Conservation (phyloP, 2,329 filamentous ascomycete genomes). For the Colletotrichum truncatum region DNA sequence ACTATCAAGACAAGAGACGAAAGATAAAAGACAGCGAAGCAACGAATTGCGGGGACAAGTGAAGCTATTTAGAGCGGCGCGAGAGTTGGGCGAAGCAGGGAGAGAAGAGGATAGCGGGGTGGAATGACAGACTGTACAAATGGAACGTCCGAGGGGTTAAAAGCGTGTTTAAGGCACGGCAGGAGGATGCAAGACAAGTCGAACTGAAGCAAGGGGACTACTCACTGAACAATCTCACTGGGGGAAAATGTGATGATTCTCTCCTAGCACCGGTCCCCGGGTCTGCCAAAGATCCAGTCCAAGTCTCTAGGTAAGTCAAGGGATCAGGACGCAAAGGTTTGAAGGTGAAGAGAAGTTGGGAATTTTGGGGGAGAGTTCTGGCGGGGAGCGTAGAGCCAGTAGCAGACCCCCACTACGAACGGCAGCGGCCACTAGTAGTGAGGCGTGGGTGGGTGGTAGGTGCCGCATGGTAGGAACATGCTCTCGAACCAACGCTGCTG, state of each 20-base stretch:
- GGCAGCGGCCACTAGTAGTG: slow-evolving; percentile 18
- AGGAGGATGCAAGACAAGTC: slow-evolving; percentile 2
- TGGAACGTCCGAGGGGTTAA: slow-evolving; percentile 26
- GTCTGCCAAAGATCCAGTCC: background rate
- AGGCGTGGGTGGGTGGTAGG: background rate
- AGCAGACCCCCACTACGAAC: slow-evolving; percentile 1
- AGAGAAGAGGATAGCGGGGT: background rate
- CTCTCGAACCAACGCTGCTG: slow-evolving; percentile 8
- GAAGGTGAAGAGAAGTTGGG: slow-evolving; percentile 1
- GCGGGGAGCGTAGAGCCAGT: slow-evolving; percentile 1
- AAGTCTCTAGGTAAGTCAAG: background rate
- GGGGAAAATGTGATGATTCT: background rate
- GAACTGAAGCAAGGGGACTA: slow-evolving; percentile 11
- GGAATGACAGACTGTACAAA: background rate
- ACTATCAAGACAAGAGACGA: background rate
- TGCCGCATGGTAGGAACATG: background rate
- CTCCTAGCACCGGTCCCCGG: slow-evolving; percentile 19
- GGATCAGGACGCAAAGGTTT: slow-evolving; percentile 4
- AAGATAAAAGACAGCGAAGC: background rate
- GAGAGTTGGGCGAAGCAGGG: background rate
- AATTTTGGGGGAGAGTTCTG: slow-evolving; percentile 15
- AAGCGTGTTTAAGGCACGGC: slow-evolving; percentile 8
- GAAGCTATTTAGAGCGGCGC: slow-evolving; percentile 17
- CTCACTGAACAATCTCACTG: slow-evolving; percentile 22
- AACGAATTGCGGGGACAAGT: background rate